phyloP scores from a whole-genome alignment of 2,329 filamentous ascomycete species.

The Talaromyces sp. region DNA sequence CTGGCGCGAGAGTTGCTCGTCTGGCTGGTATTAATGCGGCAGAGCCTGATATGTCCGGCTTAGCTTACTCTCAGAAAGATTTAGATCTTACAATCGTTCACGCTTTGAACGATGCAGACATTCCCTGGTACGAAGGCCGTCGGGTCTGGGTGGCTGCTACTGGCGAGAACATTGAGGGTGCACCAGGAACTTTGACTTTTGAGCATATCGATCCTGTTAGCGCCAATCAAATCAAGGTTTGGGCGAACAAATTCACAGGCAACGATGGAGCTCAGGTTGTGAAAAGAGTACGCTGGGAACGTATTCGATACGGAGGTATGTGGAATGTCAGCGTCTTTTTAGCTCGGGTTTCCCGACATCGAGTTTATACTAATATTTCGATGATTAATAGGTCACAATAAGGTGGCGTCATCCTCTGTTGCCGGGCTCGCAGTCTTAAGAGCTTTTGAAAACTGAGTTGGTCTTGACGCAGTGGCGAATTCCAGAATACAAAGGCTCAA shows the following conservation, averaged over 20 bases:
- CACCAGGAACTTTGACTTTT: slow-evolving; percentile 33
- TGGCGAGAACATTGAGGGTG: slow-evolving; percentile 27
- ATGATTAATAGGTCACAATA: slow-evolving; percentile 42
- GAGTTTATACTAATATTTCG: neutral
- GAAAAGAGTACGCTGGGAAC: slow-evolving; percentile 49
- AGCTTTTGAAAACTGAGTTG: slow-evolving; percentile 34
- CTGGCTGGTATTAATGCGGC: slow-evolving; percentile 37
- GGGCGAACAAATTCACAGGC: slow-evolving; percentile 34
- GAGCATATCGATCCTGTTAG: slow-evolving; percentile 33
- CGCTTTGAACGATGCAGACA: slow-evolving; percentile 78
- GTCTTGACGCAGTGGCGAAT: neutral
- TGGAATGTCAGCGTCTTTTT: slow-evolving; percentile 5
- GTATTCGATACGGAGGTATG: slow-evolving; percentile 47
- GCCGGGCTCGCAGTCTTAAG: slow-evolving; percentile 42
- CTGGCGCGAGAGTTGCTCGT: slow-evolving; percentile 63
- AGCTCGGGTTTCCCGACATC: neutral
- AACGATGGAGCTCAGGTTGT: slow-evolving; percentile 22
- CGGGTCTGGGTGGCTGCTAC: slow-evolving; percentile 44
- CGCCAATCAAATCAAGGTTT: slow-evolving; percentile 39
- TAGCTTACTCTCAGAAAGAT: slow-evolving; percentile 52
- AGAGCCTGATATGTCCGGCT: slow-evolving; percentile 52
- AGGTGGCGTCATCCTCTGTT: slow-evolving; percentile 43
- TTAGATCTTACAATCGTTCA: slow-evolving; percentile 75
- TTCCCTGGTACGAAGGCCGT: slow-evolving; percentile 64
- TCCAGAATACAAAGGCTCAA: too few species aligned